Evolutionary conservation across 208 protist genomes (phyloP), one percentile per base, ranked within the genome.

Genomic region (Leptomonas pyrrhocoris): DNA sequence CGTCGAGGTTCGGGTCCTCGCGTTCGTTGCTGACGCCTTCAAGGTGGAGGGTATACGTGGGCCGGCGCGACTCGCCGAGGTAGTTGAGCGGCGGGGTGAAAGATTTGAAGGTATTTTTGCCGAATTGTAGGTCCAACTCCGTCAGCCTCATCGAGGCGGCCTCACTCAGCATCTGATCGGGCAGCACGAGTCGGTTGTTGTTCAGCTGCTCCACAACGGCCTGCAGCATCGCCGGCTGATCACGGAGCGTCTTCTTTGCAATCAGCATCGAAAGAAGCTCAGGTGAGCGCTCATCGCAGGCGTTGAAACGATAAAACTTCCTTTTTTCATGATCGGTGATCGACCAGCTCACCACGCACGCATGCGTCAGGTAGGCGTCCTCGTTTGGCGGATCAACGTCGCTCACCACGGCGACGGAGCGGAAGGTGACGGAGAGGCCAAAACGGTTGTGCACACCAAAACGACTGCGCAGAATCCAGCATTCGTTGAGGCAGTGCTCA

Each of bases 281-380:
- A 0, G 86, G 82, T 18, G 80, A 60, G 23, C 80, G 77, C 21
- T 76, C 53, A 58, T 89, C 86, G 2, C 81, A 30, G n/a, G 76
- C 62, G 60, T 74, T 80, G 71, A 88, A 92, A 3, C 83, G 83
- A 53, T 87, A 89, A 55, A 85, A 85, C 57, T 80, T 77, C 23
- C 74, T 64, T n/a, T 60, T 55, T 19, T 78, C 58, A 62, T 86
- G 72, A 64, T 89, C 86, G 6, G 80, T 74, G 51, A 92, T 73
- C 18, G 79, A 80, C 86, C 86, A 92, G 9, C 80, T 74, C 27
- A 91, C 58, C 6, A 63, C 67, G 15, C 45, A 63, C 9, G 66
- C 73, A 49, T 77, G 68, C 0, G 65, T 80, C 23, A 85, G 55
- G 18, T 70, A 43, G 15, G 67, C 56, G 30, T 58, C 51, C 36